Evolutionary conservation across 2,329 filamentous ascomycete species (phyloP), one percentile per base, ranked within the genome.

Genomic region (Penicillium expansum): DNA sequence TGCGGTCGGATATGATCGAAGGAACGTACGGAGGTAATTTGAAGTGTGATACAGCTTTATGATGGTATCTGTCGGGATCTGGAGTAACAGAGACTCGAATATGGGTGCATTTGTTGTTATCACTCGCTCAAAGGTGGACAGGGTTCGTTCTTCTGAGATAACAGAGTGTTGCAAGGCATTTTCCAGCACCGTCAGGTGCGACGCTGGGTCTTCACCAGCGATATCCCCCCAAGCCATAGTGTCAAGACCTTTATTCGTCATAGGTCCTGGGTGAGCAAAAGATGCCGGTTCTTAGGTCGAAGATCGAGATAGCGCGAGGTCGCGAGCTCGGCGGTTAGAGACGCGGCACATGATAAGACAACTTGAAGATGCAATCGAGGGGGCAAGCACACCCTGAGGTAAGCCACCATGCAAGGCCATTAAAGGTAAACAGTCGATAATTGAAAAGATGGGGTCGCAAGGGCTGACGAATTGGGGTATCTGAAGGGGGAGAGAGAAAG

Each of bases 11-110:
- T 84, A 85, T n/a, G 69, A 71, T 57, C 76, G 74, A 49, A 86
- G 76, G 65, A 85, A 83, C 51, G 71, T 72, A 63, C 81, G 79
- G 55, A 86, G 78, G 68, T 82, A 79, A 50, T 70, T 71, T 16
- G 82, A 85, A 35, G 82, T 83, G 66, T 86, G 83, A 66, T 83
- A 84, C 56, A 86, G 79, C 51, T 81, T 76, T 69, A 86, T 77
- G 58, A 85, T 79, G 52, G 82, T 74, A 60, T 79, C 70, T 41
- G 83, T 86, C 50, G 83, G 80, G 39, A 83, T 75, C 62, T 85
- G 82, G 42, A 82, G 76, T 47, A 85, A 76, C 24, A 86, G 77
- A 39, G 82, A 84, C 68, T 84, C 83, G 58, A 85, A 75, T 57
- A 86, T 78, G 45, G 83, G 83, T 32, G 81, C 79, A 68, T 85